These are phyloP conservation scores for Tephrocybe sp. DNA, from an alignment of 768 basidiomycete genomes.

Conservation along the genomic window DNA sequence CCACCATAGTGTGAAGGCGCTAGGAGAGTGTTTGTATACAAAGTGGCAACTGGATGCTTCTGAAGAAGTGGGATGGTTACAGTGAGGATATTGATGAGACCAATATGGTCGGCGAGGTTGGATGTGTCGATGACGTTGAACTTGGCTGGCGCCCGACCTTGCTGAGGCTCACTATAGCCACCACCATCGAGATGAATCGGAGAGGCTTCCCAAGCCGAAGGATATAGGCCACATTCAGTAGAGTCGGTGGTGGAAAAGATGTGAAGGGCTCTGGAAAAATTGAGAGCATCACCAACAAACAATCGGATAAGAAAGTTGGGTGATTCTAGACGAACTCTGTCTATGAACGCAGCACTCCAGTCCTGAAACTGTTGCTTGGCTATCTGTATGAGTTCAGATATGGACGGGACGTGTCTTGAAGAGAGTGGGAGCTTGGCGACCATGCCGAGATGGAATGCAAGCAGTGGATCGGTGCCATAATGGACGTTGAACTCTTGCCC, in stretches of 20 bases:
- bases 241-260: conserved; percentile 15
- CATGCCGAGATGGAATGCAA: conserved; percentile 35
- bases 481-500: conserved; percentile 40
- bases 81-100: conserved; percentile 42
- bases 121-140: conserved; percentile 52
- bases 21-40: conserved; percentile 44
- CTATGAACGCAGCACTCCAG: conserved; percentile 31
- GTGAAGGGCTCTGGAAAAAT: conserved; percentile 36
- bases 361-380: conserved; percentile 32
- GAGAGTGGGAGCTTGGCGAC: conserved; percentile 24
- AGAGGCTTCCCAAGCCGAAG: conserved; percentile 32
- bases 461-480: conserved; percentile 41
- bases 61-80: conserved; percentile 36
- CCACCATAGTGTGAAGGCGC: conserved; percentile 19
- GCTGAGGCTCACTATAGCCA: conserved; percentile 25
- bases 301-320: conserved; percentile 33
- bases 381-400: conserved; percentile 23
- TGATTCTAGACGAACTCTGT: conserved; percentile 2
- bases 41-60: conserved; percentile 24
- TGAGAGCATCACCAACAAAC: conserved; percentile 37
- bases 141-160: conserved; percentile 25
- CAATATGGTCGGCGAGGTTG: conserved; percentile 47
- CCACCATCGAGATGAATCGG: conserved; percentile 29
- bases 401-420: conserved; percentile 13
- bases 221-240: conserved; percentile 27